Evolutionary conservation across 179 eudicot genomes (phyloP).

Genomic region (Camellia oleifera): DNA sequence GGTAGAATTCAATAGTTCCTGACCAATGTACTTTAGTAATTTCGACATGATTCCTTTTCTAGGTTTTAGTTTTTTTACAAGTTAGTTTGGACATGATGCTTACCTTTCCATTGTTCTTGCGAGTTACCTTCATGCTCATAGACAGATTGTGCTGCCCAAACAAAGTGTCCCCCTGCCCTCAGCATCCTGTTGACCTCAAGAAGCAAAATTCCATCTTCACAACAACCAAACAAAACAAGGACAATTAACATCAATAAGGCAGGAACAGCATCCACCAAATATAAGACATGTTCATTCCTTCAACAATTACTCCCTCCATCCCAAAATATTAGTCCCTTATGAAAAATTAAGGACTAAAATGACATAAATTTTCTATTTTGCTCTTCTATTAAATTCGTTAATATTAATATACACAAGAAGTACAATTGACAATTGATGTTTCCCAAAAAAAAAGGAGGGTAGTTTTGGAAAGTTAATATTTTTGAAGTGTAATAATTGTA

Average conservation of each 20-base stretch:
- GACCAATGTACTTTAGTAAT: not conserved
- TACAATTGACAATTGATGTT: too few species aligned
- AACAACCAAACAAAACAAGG: constrained; percentile 12
- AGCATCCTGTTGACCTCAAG: constrained; percentile 63
- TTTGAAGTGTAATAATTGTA: too few species aligned
- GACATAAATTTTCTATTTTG: too few species aligned
- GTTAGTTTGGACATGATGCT: constrained; percentile 1
- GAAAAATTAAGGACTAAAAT: too few species aligned
- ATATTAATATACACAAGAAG: too few species aligned
- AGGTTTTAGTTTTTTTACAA: not conserved
- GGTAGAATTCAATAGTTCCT: not conserved
- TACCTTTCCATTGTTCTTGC: constrained; percentile 61
- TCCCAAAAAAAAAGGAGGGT: too few species aligned
- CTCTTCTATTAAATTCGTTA: too few species aligned
- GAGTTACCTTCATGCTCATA: constrained; percentile 47
- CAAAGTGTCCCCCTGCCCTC: constrained; percentile 66
- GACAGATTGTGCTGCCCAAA: constrained; percentile 62
- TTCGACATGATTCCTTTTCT: not conserved
- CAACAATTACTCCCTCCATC: not conserved
- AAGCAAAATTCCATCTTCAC: constrained; percentile 64
- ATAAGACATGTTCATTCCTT: not conserved
- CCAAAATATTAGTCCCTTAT: too few species aligned
- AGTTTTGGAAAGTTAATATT: too few species aligned
- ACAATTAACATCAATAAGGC: constrained; percentile 1
- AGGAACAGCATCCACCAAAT: not conserved